A percentile compares a stretch with the other conserved stretches of the same genome.
Evolutionary conservation across 805 yeast genomes (phyloP).

Genomic region (Sugiyamaella smithiae): DNA sequence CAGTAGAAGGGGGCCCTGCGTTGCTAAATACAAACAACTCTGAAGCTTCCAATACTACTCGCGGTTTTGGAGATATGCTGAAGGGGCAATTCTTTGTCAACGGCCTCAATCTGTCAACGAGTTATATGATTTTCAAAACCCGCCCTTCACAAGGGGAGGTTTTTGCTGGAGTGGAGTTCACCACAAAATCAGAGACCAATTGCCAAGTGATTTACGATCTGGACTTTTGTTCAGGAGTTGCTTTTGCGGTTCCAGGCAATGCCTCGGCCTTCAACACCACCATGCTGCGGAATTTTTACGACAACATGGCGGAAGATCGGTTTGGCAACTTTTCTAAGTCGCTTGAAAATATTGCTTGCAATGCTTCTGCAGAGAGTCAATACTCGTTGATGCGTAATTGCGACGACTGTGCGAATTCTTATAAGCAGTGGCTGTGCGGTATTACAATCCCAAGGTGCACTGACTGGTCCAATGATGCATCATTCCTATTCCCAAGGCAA

Average conservation of each 20-base stretch:
- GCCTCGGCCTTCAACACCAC: constrained; percentile 35
- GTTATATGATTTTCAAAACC: constrained; percentile 63
- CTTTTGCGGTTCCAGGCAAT: constrained; percentile 77
- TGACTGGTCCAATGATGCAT: constrained; percentile 34
- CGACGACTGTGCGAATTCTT: constrained; percentile 64
- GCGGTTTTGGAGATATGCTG: constrained; percentile 41
- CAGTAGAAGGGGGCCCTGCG: constrained; percentile 55
- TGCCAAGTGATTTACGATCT: constrained; percentile 75
- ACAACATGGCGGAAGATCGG: constrained; percentile 52
- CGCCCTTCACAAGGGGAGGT: constrained; percentile 57
- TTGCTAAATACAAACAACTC: constrained; percentile 34
- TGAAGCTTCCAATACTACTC: constrained; percentile 36
- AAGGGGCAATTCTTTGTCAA: constrained; percentile 62
- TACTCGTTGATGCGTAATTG: constrained; percentile 78
- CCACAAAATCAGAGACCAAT: constrained; percentile 50
- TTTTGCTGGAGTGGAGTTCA: constrained; percentile 53
- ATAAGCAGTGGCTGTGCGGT: constrained; percentile 86
- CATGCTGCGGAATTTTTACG: constrained; percentile 53
- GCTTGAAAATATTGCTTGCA: constrained; percentile 70
- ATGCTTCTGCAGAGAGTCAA: constrained; percentile 56
- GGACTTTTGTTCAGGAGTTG: constrained; percentile 75
- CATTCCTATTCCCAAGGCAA: constrained; percentile 44
- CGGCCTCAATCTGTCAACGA: constrained; percentile 58
- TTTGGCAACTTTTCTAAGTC: constrained; percentile 72
- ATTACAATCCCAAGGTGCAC: constrained; percentile 86